Conservation (phyloP, 2,329 filamentous ascomycete genomes). For the Tolypocladium amazonense region DNA sequence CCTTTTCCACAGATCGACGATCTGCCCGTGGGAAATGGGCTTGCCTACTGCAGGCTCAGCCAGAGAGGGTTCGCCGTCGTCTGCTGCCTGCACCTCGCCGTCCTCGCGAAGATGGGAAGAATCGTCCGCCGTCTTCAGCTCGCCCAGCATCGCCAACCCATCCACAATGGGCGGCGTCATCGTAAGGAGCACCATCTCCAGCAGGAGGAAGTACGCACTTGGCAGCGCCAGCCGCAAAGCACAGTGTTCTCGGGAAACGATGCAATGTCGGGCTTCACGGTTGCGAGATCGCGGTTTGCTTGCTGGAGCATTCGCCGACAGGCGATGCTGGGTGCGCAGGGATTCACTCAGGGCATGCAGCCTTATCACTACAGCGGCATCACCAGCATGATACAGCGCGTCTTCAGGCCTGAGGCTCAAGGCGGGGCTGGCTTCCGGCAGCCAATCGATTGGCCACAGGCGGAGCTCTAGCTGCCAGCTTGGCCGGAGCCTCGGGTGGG, state of each 20-base stretch:
- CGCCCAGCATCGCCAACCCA: conserved; percentile 34
- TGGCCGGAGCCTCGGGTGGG: not conserved
- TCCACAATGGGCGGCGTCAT: conserved; percentile 60
- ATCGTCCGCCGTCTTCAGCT: conserved; percentile 1
- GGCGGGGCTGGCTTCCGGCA: not conserved
- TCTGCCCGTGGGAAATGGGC: conserved; percentile 61
- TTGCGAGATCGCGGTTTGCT: not conserved
- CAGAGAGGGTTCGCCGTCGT: conserved; percentile 36
- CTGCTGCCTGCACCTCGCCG: not conserved
- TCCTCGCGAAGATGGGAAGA: conserved; percentile 9
- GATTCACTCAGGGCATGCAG: not conserved
- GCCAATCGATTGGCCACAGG: no score
- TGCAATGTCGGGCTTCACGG: not conserved
- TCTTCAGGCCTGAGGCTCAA: not conserved
- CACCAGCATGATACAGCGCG: not conserved
- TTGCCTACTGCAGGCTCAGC: conserved; percentile 43
- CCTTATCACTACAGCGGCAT: not conserved
- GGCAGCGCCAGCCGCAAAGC: not conserved
- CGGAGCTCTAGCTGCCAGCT: not conserved
- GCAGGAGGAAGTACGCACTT: not conserved
- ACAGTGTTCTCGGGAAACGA: not conserved
- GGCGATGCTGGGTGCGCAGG: not conserved
- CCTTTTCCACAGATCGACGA: conserved; percentile 50
- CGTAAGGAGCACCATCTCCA: conserved; percentile 63
- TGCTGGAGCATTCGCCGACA: not conserved